Conservation (phyloP, 225 moss, liverwort and hornwort genomes). For the Antitrichia curtipendula region DNA sequence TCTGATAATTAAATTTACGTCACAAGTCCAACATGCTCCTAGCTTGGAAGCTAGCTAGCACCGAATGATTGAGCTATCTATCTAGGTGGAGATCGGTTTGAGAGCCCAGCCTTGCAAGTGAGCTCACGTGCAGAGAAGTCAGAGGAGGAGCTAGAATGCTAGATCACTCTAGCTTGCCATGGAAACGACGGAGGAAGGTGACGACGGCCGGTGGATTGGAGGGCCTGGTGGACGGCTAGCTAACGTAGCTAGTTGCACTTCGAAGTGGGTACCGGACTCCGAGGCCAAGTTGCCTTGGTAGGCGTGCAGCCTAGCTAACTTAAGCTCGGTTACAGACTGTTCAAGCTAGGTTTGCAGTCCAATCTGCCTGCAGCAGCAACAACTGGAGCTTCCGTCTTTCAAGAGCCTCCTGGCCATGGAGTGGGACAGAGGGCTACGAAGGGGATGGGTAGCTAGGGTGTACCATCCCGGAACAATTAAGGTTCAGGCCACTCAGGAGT, state of each 20-base stretch:
- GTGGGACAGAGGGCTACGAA: neutral
- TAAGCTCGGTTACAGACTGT: neutral
- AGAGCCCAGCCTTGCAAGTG: neutral
- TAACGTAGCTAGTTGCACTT: neutral
- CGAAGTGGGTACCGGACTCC: neutral
- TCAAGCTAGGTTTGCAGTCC: neutral
- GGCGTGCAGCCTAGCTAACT: neutral
- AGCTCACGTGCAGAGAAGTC: neutral
- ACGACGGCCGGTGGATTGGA: neutral
- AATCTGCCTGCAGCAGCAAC: neutral
- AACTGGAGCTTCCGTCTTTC: neutral
- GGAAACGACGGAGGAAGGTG: neutral
- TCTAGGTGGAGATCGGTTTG: neutral
- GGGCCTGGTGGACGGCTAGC: neutral
- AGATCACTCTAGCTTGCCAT: too few relatives aligned
- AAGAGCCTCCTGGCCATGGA: neutral
- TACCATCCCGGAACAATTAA: neutral
- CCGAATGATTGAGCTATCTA: neutral
- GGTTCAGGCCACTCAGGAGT: neutral
- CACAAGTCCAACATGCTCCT: neutral
- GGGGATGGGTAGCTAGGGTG: neutral
- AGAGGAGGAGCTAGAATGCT: neutral
- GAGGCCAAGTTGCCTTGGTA: neutral
- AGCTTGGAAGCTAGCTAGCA: neutral
- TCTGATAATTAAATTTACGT: too few relatives aligned